Evolutionary conservation across 106 monocot species (phyloP), one percentile per base, ranked within the genome.

Genomic region (Dioscorea dumetorum): DNA sequence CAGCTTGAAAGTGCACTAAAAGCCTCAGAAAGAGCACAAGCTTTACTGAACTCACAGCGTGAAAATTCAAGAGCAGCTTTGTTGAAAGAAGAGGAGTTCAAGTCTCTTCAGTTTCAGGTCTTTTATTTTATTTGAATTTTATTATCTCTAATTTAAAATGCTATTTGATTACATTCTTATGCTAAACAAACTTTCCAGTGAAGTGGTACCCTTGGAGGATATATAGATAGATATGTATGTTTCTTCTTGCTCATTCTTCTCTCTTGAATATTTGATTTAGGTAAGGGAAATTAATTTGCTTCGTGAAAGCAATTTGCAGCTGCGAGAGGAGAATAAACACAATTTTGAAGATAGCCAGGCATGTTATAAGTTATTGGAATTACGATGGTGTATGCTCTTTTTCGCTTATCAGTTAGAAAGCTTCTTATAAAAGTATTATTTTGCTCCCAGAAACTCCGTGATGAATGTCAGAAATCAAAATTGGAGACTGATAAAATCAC

Each of bases 311-410:
- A 99, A 92, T 70, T 72, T 86, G 31, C 92, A 99, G 63, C 87
- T 99, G 70, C 85, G 97, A 28, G 91, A 86, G 65, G 99, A 99
- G 81, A 99, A 87, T 74, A 93, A 83, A 62, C 90, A 93, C 56
- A 99, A 99, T 63, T 99, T 93, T 76, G 90, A 93, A 41, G 99
- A 93, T 77, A 85, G 84, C 61, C 93, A 99, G 97, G 97, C 91
- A 50, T 20, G 24, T 12, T 53, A 5, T 48, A 17, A 61, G 41
- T 63, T 13, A 41, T 41, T 41, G 6, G 41, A 41, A 41, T 6
- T 41, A 41, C 41, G 6, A 6, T 41, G 41, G 41, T 41, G 41
- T 10, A 41, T 54, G 9, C 8, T 2, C 5, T 54, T 53, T 54
- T 54, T 54, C 5, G 15, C 54, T 14, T 54, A 54, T 19, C 15